A percentile compares a stretch with the other conserved stretches of the same genome.
phyloP scores from a whole-genome alignment of 495 filamentous ascomycete genomes.

The Tetracladium setigerum region DNA sequence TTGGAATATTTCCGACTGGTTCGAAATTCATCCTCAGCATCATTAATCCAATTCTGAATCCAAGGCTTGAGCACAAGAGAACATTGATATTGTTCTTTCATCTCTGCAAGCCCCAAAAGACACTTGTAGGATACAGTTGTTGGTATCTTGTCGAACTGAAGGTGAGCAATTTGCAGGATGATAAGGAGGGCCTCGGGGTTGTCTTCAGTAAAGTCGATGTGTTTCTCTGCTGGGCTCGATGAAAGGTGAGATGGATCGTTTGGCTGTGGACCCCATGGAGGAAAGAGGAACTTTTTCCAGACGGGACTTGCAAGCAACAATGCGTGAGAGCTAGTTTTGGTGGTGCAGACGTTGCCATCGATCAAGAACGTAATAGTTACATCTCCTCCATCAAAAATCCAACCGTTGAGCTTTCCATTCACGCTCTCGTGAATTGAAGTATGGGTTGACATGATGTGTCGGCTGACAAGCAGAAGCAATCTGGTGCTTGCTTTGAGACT shows the following conservation, averaged over 20 bases:
- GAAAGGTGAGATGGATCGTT: too few relatives aligned
- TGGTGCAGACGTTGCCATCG: background rate
- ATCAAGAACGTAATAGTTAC: background rate
- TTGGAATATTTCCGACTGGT: too few relatives aligned
- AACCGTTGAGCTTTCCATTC: too few relatives aligned
- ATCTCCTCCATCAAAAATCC: background rate
- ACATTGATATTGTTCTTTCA: slow-evolving; percentile 9
- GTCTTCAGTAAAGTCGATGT: slow-evolving; percentile 6
- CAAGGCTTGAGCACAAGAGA: slow-evolving; percentile 2
- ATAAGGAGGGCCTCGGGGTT: slow-evolving; percentile 1
- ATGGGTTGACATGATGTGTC: too few relatives aligned
- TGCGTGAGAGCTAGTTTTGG: slow-evolving; percentile 1
- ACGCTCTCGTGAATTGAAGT: too few relatives aligned
- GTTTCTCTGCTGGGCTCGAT: background rate
- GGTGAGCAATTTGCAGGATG: slow-evolving; percentile 9
- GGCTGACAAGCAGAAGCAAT: too few relatives aligned
- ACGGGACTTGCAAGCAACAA: slow-evolving; percentile 3
- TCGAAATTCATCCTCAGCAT: background rate
- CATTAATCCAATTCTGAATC: background rate
- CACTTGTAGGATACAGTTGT: background rate
- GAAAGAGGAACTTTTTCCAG: slow-evolving; percentile 9
- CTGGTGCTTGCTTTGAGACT: too few relatives aligned
- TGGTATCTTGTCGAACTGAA: slow-evolving; percentile 4
- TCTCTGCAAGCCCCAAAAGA: background rate
- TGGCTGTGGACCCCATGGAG: background rate